Base-by-base conservation (phyloP, 306 rosid species). In the Gillenia trifoliata region DNA sequence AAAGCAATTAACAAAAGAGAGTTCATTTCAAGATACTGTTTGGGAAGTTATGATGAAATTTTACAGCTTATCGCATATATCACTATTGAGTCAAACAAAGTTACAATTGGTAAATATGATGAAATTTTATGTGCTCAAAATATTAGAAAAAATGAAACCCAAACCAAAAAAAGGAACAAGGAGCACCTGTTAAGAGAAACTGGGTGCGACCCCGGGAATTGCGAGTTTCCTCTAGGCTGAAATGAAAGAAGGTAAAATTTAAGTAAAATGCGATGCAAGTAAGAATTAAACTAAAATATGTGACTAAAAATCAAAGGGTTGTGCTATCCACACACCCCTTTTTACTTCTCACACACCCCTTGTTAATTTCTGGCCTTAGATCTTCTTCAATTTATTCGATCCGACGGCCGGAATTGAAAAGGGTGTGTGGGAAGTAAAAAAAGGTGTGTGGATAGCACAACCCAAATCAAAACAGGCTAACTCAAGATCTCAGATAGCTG, bases 161-260 rank as follows among this genome's bases (percentile, higher is more conserved):
- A 34, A 64, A 28, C 57, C 52, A 23, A 79, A 34, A 47, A 26
- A 34, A 49, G 40, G 56, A 28, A n/a, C 20, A 65, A 9, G 40
- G 67, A 6, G 50, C 60, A 93, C 98, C 97, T 89, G 96, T 86
- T 83, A 56, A 93, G 93, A 83, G 98, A 93, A 73, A 91, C 97
- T 73, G 98, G 98, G 71, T 93, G 97, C 12, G 98, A 93, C 54
- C 98, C 98, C 11, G 98, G 98, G 75, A 93, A 93, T 74, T 86
- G 96, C 63, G 90, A 56, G 73, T 80, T 86, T 79, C 92, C 97
- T 86, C 96, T 88, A 70, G 78, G 81, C 98, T 93, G 91, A 80
- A 87, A 74, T 64, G 33, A 31, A 45, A 83, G 47, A 81, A 82
- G 81, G 74, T 23, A 22, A 77, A 2, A 43, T 67, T 23, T 41